Percentiles rank a stretch among this genome's conserved stretches.
Evolutionary conservation across 1,284 basidiomycete species (phyloP).

Genomic region (Ustilago crameri): DNA sequence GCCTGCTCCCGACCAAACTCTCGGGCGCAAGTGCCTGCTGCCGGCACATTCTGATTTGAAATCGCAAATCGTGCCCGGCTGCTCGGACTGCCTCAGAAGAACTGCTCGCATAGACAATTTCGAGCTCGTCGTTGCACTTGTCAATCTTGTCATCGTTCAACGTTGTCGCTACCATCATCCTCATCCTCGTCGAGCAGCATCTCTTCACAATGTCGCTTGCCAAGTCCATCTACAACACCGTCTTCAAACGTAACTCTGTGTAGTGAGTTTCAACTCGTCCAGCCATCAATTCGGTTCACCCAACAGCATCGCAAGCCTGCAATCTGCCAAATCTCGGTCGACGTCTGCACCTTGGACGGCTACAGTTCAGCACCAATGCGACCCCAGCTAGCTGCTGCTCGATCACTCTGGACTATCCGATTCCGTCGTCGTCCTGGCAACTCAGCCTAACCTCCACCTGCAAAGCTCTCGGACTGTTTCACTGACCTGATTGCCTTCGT

Average conservation of each 20-base stretch:
- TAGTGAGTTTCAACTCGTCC: constrained; percentile 49
- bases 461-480: not conserved
- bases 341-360: not conserved
- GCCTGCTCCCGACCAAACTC: constrained; percentile 21
- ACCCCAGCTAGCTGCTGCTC: not conserved
- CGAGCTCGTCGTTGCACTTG: constrained; percentile 5
- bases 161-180: constrained; percentile 17
- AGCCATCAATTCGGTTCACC: too few species aligned
- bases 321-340: not conserved
- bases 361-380: not conserved
- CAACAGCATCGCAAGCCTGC: not conserved
- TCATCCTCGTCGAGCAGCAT: constrained; percentile 9
- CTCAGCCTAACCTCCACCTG: not conserved
- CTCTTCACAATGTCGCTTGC: constrained; percentile 54
- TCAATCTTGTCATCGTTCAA: not conserved
- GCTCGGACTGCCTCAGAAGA: constrained; percentile 15
- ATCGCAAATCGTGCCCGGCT: constrained; percentile 4
- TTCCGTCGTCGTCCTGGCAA: not conserved
- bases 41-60: constrained; percentile 19
- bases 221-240: constrained; percentile 56
- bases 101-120: constrained; percentile 13
- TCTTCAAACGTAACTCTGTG: constrained; percentile 66
- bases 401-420: not conserved
- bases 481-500: constrained; percentile 3
- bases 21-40: constrained; percentile 5